Percentiles rank a stretch among this genome's conserved stretches.
Evolutionary conservation across 305 asterid genomes (phyloP).

Genomic region (Nicotiana rustica): DNA sequence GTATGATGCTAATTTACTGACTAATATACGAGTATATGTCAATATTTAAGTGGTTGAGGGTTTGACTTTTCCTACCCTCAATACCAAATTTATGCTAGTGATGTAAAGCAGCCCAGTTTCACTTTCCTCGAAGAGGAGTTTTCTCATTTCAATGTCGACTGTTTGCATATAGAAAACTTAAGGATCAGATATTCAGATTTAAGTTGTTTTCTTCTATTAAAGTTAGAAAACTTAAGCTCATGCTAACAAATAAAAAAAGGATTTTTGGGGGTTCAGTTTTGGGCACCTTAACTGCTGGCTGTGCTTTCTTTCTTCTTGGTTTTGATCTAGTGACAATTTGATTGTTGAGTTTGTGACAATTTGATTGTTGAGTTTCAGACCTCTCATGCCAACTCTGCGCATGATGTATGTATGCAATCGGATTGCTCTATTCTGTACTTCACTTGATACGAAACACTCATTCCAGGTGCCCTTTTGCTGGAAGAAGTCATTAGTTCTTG

Average conservation of each 20-base stretch:
- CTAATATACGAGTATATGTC: conserved; percentile 8
- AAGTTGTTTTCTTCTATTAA: not conserved
- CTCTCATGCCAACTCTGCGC: conserved; percentile 28
- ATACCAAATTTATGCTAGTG: not conserved
- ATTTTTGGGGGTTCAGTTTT: conserved; percentile 19
- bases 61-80: not conserved
- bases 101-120: conserved; percentile 18
- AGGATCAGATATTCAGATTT: not conserved
- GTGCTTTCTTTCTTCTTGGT: conserved; percentile 1
- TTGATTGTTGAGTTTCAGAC: conserved; percentile 7
- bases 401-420: conserved; percentile 16
- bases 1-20: not conserved
- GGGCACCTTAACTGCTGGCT: conserved; percentile 15
- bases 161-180: not conserved
- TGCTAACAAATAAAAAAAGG: conserved; percentile 25
- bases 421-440: conserved; percentile 12
- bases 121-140: not conserved
- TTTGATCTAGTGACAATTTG: conserved; percentile 27
- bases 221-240: not conserved
- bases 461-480: conserved; percentile 78
- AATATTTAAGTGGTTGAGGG: conserved; percentile 10
- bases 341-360: not conserved
- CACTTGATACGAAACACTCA: conserved; percentile 37
- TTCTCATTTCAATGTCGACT: not conserved
- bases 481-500: conserved; percentile 77